A percentile compares a stretch with the other conserved stretches of the same genome.
Conservation (phyloP, 306 rosid species). For the Lotus japonicus region DNA sequence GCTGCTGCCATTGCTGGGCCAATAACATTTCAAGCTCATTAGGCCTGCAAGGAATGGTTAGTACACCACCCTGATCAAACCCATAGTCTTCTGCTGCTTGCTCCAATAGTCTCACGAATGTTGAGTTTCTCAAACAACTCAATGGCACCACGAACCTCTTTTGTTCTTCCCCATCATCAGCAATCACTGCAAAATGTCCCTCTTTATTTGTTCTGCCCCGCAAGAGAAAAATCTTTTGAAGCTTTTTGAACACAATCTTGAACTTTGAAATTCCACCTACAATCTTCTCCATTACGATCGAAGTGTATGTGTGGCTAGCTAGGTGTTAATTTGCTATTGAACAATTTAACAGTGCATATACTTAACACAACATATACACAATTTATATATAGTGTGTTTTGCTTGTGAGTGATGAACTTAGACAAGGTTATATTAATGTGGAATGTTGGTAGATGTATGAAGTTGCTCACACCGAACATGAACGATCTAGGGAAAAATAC, state of each 20-base stretch:
- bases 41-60: slow-evolving; percentile 59
- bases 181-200: slow-evolving; percentile 82
- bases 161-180: slow-evolving; percentile 33
- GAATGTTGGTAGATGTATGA: not conserved
- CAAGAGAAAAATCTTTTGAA: slow-evolving; percentile 31
- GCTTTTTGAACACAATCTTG: slow-evolving; percentile 41
- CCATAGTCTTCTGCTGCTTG: slow-evolving; percentile 69
- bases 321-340: too few species aligned
- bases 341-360: too few species aligned
- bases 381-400: slow-evolving; percentile 8
- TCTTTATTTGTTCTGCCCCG: slow-evolving; percentile 37
- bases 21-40: slow-evolving; percentile 53
- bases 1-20: slow-evolving; percentile 24
- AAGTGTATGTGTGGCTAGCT: too few species aligned
- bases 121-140: slow-evolving; percentile 45
- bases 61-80: slow-evolving; percentile 59
- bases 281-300: not conserved
- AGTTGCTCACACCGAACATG: slow-evolving; percentile 2
- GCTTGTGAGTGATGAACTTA: not conserved
- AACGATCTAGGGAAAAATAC: not conserved
- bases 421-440: not conserved
- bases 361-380: not conserved
- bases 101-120: slow-evolving; percentile 55
- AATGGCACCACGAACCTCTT: slow-evolving; percentile 68
- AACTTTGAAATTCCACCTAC: slow-evolving; percentile 38